phyloP scores from a whole-genome alignment of 2,329 filamentous ascomycete species.

The Penicillium hesseltinei region DNA sequence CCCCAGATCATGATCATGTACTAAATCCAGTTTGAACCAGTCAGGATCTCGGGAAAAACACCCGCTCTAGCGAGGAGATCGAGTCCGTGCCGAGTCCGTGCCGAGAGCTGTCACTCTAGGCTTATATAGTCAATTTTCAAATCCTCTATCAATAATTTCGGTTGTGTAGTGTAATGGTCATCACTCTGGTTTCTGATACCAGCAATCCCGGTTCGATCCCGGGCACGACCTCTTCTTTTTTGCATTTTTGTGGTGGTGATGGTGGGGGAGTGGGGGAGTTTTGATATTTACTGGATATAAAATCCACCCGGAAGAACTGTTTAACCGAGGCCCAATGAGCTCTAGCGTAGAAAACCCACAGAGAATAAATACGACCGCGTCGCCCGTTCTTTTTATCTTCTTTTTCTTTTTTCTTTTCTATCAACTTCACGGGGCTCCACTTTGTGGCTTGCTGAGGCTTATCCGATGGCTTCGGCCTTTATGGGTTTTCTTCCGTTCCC shows the following conservation, averaged over 20 bases:
- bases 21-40: background rate
- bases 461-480: conserved; percentile 17
- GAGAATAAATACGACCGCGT: conserved; percentile 1
- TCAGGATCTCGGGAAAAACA: background rate
- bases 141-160: accelerated
- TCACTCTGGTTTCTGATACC: conserved; percentile 4
- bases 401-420: conserved; percentile 14
- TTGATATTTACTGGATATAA: background rate
- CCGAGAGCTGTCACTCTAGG: background rate
- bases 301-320: background rate
- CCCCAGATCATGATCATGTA: background rate
- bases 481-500: conserved; percentile 24
- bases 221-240: conserved; percentile 7
- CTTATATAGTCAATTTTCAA: background rate
- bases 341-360: conserved; percentile 3
- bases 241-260: background rate
- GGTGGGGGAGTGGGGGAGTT: too few relatives aligned
- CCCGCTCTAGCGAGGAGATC: background rate
- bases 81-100: background rate
- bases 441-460: conserved; percentile 23
- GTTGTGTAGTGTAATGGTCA: conserved; percentile 1
- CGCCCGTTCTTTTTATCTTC: background rate
- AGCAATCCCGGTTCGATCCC: conserved; percentile 11
- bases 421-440: conserved; percentile 23
- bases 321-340: conserved; percentile 3